Base-by-base conservation (phyloP, 1,284 basidiomycete genomes). In the Sphaerobolus stellatus region DNA sequence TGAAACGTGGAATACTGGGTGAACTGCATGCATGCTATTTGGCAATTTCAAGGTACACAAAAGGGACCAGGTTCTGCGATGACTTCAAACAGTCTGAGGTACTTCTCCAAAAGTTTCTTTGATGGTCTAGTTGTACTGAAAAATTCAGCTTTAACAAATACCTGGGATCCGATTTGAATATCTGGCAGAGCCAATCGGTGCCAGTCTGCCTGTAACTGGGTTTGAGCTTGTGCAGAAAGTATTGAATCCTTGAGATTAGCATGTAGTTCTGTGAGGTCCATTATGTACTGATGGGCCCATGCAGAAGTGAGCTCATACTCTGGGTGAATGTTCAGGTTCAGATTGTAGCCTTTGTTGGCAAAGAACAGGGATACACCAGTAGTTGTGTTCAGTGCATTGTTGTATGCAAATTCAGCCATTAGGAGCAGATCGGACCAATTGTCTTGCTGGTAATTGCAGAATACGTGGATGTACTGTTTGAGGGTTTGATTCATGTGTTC, bases 351-450 rank as follows among this genome's bases (percentile, higher is more conserved):
- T n/a, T 66, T 59, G 50, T 73, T 70, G 34, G 72, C 69, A 31
- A 64, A 71, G 66, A 79, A 79, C 0, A 76, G 78, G 2, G 76
- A 66, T 43, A 74, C 28, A 4, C 41, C 41, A 22, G 41, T 43
- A 4, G 41, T 43, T 4, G 20, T 27, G 11, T 20, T 24, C 4
- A 13, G 5, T 8, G 41, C 3, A 22, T 43, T 43, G 14, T 43
- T 43, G 14, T n/a, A 77, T 0, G 67, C 63, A 27, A 81, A 81
- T 59, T 78, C 71, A 0, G 74, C 75, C 5, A 76, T 54, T 0
- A 73, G 68, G 0, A 81, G 66, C 16, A 71, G 70, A 3, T 71
- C 8, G 0, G 63, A 31, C 68, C 41, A 43, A 14, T 43, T 43
- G 41, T 43, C 41, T 22, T 43, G 41, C 14, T 43, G 41, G 14